phyloP scores from a whole-genome alignment of 805 yeast genomes.

The Grigorovia transvaalensis region DNA sequence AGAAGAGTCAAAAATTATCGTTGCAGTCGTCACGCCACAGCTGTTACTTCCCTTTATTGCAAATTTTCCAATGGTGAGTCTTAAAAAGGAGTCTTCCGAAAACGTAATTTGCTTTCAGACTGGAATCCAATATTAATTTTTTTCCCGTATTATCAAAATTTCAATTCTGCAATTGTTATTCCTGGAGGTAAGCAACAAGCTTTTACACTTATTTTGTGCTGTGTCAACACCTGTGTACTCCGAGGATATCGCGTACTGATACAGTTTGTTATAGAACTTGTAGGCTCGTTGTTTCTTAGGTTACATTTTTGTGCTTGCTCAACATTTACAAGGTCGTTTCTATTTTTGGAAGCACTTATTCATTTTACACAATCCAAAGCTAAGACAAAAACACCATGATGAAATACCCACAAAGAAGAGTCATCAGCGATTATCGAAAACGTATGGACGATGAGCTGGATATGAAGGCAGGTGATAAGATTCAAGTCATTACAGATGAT shows the following conservation, averaged over 20 bases:
- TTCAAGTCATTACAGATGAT: constrained; percentile 87
- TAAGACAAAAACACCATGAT: not conserved
- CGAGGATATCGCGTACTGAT: not conserved
- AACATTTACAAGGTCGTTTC: not conserved
- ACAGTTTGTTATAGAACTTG: not conserved
- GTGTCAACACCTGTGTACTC: not conserved
- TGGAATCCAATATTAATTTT: not conserved
- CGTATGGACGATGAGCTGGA: constrained; percentile 84
- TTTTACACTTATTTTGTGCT: not conserved
- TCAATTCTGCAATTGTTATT: not conserved
- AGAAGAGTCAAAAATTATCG: too few species aligned
- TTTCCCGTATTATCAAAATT: not conserved
- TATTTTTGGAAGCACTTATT: not conserved
- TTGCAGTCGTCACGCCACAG: not conserved
- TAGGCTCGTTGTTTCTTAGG: not conserved
- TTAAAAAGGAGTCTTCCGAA: not conserved
- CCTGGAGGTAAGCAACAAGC: not conserved
- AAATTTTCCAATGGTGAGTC: not conserved
- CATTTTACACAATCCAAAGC: not conserved
- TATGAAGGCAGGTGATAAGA: constrained; percentile 67
- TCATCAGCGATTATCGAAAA: constrained; percentile 76
- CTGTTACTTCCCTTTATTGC: not conserved
- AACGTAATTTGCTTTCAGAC: too few species aligned
- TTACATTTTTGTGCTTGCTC: not conserved
- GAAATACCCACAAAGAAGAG: constrained; percentile 25